These are phyloP conservation scores for Cylindrotheca fusiformis DNA, from an alignment of 108 stramenopile species.

Conservation along the genomic window DNA sequence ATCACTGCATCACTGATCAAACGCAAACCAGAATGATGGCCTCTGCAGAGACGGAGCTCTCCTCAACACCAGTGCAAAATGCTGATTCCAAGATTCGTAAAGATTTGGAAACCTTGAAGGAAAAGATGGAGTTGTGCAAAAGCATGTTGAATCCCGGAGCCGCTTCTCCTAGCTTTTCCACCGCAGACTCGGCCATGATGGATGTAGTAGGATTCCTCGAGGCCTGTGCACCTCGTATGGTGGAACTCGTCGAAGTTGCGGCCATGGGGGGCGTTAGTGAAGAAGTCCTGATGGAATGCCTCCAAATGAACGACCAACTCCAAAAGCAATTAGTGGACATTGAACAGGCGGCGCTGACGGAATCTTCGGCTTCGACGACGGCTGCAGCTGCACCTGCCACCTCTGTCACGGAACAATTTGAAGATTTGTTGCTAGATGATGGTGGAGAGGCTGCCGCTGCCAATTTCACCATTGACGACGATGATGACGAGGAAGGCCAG, in stretches of 20 bases:
- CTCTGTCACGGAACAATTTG: slow-evolving; percentile 15
- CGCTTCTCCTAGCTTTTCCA: slow-evolving; percentile 29
- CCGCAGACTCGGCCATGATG: slow-evolving; percentile 54
- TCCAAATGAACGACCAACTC: slow-evolving; percentile 73
- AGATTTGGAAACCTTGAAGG: slow-evolving; percentile 56
- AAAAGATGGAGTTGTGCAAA: slow-evolving; percentile 73
- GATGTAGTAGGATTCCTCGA: slow-evolving; percentile 79
- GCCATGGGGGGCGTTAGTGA: slow-evolving; percentile 57
- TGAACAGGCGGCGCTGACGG: slow-evolving; percentile 36
- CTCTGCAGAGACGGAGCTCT: not conserved
- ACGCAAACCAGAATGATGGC: not conserved
- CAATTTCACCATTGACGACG: not conserved
- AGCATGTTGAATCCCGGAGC: slow-evolving; percentile 45
- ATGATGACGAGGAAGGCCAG: slow-evolving; percentile 12
- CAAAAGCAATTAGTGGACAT: slow-evolving; percentile 51
- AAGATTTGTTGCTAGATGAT: slow-evolving; percentile 23
- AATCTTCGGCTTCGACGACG: slow-evolving; percentile 42
- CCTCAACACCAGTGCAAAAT: not conserved
- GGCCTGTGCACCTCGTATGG: slow-evolving; percentile 83
- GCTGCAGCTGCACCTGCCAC: slow-evolving; percentile 24
- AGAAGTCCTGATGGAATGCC: slow-evolving; percentile 64
- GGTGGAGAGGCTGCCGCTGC: slow-evolving; percentile 2
- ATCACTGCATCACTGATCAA: too few species aligned
- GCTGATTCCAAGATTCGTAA: slow-evolving; percentile 61
- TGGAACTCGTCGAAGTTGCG: slow-evolving; percentile 70